phyloP scores from a whole-genome alignment of 768 basidiomycete genomes.

The Lactifluus volemus region DNA sequence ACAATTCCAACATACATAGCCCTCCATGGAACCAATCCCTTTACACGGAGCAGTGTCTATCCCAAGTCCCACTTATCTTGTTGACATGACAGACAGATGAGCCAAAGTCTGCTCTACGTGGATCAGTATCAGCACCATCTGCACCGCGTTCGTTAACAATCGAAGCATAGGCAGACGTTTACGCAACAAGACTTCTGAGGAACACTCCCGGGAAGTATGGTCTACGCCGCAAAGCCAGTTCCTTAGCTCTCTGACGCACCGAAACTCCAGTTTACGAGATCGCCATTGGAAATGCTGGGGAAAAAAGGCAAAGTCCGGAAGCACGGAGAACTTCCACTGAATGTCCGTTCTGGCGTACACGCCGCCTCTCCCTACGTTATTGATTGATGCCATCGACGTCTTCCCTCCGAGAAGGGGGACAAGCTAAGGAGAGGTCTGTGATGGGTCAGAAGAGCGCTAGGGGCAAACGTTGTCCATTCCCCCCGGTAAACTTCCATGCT shows the following conservation, averaged over 20 bases:
- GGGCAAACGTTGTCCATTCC: background rate
- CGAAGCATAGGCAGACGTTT: background rate
- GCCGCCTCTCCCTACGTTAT: background rate
- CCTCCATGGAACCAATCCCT: background rate
- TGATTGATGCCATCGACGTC: background rate
- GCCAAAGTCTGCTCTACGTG: background rate
- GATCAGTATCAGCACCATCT: background rate
- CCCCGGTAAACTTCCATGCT: background rate
- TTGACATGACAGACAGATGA: background rate
- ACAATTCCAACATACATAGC: background rate
- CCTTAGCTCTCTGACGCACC: background rate
- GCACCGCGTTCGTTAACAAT: background rate
- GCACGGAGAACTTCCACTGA: background rate
- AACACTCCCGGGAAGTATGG: background rate
- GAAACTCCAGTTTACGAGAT: background rate
- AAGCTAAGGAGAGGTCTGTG: background rate
- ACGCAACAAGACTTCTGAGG: background rate
- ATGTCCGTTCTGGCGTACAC: background rate
- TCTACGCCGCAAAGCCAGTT: background rate
- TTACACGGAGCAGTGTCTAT: background rate
- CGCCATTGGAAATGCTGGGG: background rate
- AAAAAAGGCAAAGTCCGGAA: background rate
- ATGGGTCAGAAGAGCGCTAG: background rate
- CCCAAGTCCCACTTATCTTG: background rate
- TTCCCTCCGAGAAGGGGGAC: background rate